A percentile compares a stretch with the other conserved stretches of the same genome.
These are phyloP conservation scores for Aphanocladium album DNA, from an alignment of 2,329 filamentous ascomycete species.

Conservation along the genomic window DNA sequence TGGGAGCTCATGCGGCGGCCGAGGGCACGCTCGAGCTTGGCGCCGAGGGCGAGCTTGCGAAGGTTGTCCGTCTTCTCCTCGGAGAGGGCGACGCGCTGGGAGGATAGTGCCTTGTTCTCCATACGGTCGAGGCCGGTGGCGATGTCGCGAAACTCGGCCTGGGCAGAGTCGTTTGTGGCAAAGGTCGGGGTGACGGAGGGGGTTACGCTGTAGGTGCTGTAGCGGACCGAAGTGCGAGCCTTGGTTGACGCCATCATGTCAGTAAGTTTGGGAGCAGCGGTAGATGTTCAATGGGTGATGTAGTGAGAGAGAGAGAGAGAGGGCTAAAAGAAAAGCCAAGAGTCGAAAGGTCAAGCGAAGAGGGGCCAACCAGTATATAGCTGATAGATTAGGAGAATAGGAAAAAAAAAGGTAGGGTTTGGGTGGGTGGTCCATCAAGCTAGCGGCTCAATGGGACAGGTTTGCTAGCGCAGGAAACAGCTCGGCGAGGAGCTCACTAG, in stretches of 20 bases:
- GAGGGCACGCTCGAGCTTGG: constrained; percentile 52
- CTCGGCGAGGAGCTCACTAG: too few species aligned
- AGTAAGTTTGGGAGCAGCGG: constrained; percentile 2
- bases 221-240: constrained; percentile 51
- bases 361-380: neutral
- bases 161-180: constrained; percentile 48
- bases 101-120: constrained; percentile 78
- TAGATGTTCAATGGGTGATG: neutral
- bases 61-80: constrained; percentile 25
- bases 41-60: constrained; percentile 14
- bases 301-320: neutral
- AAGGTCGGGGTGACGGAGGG: constrained; percentile 56
- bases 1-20: constrained; percentile 81
- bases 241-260: constrained; percentile 22
- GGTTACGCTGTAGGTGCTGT: constrained; percentile 56
- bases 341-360: too few species aligned
- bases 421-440: too few species aligned
- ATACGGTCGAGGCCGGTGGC: constrained; percentile 78
- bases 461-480: neutral
- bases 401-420: constrained; percentile 6
- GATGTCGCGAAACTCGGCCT: constrained; percentile 61
- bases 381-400: neutral
- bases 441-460: neutral
- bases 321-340: neutral
- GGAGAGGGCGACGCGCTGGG: constrained; percentile 69